phyloP scores from a whole-genome alignment of 2,329 filamentous ascomycete genomes.

The Waltergamsia citrina region DNA sequence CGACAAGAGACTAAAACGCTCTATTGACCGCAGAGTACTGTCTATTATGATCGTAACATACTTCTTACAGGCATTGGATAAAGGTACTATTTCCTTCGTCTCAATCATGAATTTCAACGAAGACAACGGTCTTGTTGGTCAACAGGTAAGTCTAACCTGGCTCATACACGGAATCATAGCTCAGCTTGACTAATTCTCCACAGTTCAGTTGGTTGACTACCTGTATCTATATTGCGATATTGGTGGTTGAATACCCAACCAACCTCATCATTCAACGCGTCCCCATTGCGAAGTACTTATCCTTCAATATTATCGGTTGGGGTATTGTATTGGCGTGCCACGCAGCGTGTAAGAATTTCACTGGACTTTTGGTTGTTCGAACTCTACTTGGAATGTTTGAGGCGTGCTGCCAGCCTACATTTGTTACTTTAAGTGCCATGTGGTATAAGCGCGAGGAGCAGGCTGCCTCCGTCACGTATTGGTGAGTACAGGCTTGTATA shows the following conservation, averaged over 20 bases:
- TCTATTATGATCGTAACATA: slow-evolving; percentile 65
- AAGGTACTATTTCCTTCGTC: slow-evolving; percentile 55
- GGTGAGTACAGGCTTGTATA: slow-evolving; percentile 34
- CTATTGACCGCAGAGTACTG: slow-evolving; percentile 61
- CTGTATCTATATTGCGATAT: slow-evolving; percentile 64
- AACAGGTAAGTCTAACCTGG: slow-evolving; percentile 8
- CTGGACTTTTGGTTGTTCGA: slow-evolving; percentile 48
- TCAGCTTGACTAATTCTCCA: not conserved
- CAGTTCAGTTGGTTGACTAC: slow-evolving; percentile 64
- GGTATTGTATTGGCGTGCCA: slow-evolving; percentile 50
- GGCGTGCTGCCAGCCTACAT: slow-evolving; percentile 58
- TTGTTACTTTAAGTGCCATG: slow-evolving; percentile 57
- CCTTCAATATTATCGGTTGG: slow-evolving; percentile 56
- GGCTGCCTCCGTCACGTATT: slow-evolving; percentile 56
- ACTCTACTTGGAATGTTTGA: slow-evolving; percentile 64
- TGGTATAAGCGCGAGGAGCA: slow-evolving; percentile 67
- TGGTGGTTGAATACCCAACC: slow-evolving; percentile 64
- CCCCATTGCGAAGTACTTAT: slow-evolving; percentile 58
- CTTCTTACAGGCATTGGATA: slow-evolving; percentile 62
- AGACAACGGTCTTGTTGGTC: slow-evolving; percentile 35
- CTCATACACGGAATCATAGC: not conserved
- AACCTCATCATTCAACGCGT: slow-evolving; percentile 50
- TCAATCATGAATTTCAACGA: slow-evolving; percentile 52
- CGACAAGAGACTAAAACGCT: slow-evolving; percentile 48
- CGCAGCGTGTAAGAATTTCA: slow-evolving; percentile 51